Percentiles rank a stretch among this genome's conserved stretches.
phyloP scores from a whole-genome alignment of 2,329 filamentous ascomycete genomes.

The Clarireedia homoeocarpa region DNA sequence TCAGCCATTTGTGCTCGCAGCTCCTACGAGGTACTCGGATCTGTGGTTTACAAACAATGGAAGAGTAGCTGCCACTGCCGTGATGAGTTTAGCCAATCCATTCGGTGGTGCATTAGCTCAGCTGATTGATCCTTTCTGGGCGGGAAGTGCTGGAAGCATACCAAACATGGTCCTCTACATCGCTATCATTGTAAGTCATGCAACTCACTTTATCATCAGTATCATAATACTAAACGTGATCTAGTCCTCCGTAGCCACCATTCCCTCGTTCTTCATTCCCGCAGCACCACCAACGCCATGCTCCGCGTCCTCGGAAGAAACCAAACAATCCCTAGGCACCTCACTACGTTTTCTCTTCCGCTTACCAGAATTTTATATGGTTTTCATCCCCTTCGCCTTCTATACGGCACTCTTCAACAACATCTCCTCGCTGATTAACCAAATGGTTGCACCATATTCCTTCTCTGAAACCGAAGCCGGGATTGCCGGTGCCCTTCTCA shows the following conservation, averaged over 20 bases:
- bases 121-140: slow-evolving; percentile 75
- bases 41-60: slow-evolving; percentile 87
- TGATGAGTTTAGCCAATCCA: slow-evolving; percentile 81
- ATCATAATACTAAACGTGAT: slow-evolving; percentile 5
- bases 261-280: slow-evolving; percentile 79
- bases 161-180: slow-evolving; percentile 80
- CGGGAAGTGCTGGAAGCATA: slow-evolving; percentile 50
- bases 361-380: slow-evolving; percentile 69
- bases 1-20: slow-evolving; percentile 85
- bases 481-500: slow-evolving; percentile 82
- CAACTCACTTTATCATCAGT: neutral
- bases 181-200: slow-evolving; percentile 62
- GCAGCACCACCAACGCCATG: slow-evolving; percentile 68
- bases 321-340: slow-evolving; percentile 43
- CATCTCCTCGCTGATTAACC: slow-evolving; percentile 78
- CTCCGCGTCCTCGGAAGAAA: slow-evolving; percentile 50
- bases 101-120: slow-evolving; percentile 85
- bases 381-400: slow-evolving; percentile 71
- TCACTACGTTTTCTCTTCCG: slow-evolving; percentile 46
- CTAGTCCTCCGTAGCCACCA: slow-evolving; percentile 52
- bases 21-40: slow-evolving; percentile 86
- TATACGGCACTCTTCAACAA: slow-evolving; percentile 95
- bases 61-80: slow-evolving; percentile 77
- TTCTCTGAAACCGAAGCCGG: slow-evolving; percentile 80
- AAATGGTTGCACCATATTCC: slow-evolving; percentile 80